phyloP scores from a whole-genome alignment of 805 yeast species.

The Sungouiozyma ichnusensis region DNA sequence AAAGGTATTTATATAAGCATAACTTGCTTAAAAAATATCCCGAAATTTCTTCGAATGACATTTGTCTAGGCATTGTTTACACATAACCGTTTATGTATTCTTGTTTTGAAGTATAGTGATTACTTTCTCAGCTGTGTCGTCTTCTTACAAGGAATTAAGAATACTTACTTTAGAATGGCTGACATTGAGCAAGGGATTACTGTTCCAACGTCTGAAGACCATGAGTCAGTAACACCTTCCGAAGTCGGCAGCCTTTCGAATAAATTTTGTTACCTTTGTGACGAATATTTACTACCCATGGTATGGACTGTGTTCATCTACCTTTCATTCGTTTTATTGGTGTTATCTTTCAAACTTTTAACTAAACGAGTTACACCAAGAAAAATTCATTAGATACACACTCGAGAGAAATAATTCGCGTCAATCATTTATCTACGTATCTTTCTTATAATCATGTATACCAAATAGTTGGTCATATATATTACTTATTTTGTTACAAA shows the following conservation, averaged over 20 bases:
- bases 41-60: too few relatives aligned
- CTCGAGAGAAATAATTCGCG: too few relatives aligned
- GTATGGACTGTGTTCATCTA: background rate
- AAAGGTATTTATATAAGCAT: too few relatives aligned
- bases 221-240: background rate
- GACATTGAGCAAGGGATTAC: background rate
- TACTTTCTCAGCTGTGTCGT: background rate
- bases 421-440: background rate
- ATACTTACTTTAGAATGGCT: too few relatives aligned
- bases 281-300: background rate
- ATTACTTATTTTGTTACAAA: background rate
- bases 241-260: background rate
- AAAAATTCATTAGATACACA: background rate
- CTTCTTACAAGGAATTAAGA: background rate
- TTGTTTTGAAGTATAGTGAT: background rate
- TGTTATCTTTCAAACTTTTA: background rate
- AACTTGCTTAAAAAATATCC: too few relatives aligned
- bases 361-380: background rate
- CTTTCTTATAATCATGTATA: background rate
- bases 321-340: background rate
- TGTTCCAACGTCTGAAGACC: background rate
- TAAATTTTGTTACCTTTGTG: background rate
- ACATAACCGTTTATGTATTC: too few relatives aligned
- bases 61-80: too few relatives aligned
- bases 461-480: background rate